phyloP scores from a whole-genome alignment of 2,329 filamentous ascomycete genomes.

The Leptosphaerulina australis region DNA sequence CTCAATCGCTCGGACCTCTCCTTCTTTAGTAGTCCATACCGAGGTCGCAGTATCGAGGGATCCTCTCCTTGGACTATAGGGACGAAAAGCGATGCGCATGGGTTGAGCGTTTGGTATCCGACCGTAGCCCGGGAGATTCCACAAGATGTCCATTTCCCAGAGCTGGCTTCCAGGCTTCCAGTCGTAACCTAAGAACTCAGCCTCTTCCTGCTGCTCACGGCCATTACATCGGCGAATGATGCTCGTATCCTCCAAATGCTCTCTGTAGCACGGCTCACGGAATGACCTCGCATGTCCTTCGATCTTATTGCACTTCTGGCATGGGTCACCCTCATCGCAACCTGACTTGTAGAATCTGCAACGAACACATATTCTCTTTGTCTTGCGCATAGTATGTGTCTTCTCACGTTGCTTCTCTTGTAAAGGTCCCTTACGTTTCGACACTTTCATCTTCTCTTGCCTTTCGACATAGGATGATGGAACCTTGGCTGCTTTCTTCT shows the following conservation, averaged over 20 bases:
- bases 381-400: conserved; percentile 46
- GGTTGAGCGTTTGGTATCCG: conserved; percentile 34
- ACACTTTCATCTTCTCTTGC: conserved; percentile 42
- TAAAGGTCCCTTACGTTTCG: conserved; percentile 39
- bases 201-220: conserved; percentile 44
- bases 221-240: conserved; percentile 46
- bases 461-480: conserved; percentile 43
- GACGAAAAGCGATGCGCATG: conserved; percentile 35
- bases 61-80: conserved; percentile 37
- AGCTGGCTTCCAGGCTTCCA: conserved; percentile 36
- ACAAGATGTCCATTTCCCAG: conserved; percentile 42
- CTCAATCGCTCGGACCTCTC: conserved; percentile 33
- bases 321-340: conserved; percentile 43
- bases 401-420: conserved; percentile 37
- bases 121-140: conserved; percentile 45
- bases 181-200: conserved; percentile 39
- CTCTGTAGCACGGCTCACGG: conserved; percentile 41
- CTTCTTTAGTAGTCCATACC: conserved; percentile 40
- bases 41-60: conserved; percentile 39
- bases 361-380: conserved; percentile 40
- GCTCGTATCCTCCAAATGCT: conserved; percentile 40
- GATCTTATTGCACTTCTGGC: conserved; percentile 41
- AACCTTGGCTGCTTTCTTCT: conserved; percentile 39
- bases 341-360: conserved; percentile 46
- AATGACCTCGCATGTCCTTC: conserved; percentile 41